Base-by-base conservation (phyloP, 169 alveolate genomes). In the Eimeria acervulina region DNA sequence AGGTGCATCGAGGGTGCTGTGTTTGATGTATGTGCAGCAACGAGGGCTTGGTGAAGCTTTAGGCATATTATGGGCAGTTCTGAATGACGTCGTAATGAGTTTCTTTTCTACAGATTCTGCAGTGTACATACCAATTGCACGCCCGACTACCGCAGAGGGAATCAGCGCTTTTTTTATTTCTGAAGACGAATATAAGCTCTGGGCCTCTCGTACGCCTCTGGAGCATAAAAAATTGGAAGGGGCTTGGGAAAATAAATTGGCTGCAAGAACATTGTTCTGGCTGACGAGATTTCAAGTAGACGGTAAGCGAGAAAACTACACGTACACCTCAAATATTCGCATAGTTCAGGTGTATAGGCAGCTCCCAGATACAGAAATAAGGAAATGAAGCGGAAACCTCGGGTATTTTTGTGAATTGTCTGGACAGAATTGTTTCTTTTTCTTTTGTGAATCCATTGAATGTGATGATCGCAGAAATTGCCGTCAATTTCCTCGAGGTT, bases 191-290 rank as follows among this genome's bases (percentile, higher is more conserved):
- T 38, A 76, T n/a, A 33, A 76, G 13, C 33, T 76, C 40, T 76
- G 88, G 88, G 61, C 52, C 7, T 76, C 88, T 21, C 88, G 88
- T 5, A 76, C 61, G 13, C 88, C 88, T 5, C 21, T 76, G 4
- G 42, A 5, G 28, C 63, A 31, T 6, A 31, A 76, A 19, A 31
- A 12, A 21, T 10, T 76, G 40, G 88, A 76, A 10, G 61, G 88
- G 33, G 88, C 88, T 1, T 76, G 88, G 88, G 88, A 76, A 42
- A 76, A 76, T 33, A 76, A 42, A 42, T 42, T 76, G 52, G 88
- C 88, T 7, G 88, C 88, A 33, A 76, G 88, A 76, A 6, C 88
- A n/a, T 5, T 76, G 21, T 76, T 7, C 40, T 26, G 21, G 3
- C 3, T 76, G 19, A 10, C 63, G 6, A 2, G 28, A 2, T 76